phyloP scores from a whole-genome alignment of 2,329 filamentous ascomycete species.

The Conoideocrella luteorostrata region DNA sequence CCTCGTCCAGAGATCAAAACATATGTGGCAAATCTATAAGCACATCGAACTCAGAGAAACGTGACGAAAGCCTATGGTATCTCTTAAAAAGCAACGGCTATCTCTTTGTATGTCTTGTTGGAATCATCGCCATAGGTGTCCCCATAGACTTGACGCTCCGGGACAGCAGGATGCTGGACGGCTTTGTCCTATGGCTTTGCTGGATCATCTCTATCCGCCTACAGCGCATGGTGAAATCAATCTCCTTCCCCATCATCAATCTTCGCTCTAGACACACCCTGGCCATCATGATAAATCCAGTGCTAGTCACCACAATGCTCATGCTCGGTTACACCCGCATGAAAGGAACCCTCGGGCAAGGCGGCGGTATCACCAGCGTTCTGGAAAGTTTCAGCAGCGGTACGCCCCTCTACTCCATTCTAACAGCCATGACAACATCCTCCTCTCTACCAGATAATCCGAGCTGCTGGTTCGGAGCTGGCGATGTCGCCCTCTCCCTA shows the following conservation, averaged over 20 bases:
- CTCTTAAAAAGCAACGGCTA: conserved; percentile 14
- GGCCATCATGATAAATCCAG: conserved; percentile 39
- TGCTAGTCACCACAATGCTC: conserved; percentile 39
- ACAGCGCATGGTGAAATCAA: conserved; percentile 30
- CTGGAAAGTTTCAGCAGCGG: conserved; percentile 27
- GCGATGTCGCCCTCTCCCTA: conserved; percentile 41
- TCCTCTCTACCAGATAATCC: conserved; percentile 11
- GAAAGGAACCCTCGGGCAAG: conserved; percentile 27
- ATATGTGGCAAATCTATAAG: neutral
- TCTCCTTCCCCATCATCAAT: neutral
- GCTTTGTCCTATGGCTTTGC: conserved; percentile 39
- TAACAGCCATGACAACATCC: conserved; percentile 18
- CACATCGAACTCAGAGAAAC: neutral
- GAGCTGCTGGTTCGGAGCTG: conserved; percentile 34
- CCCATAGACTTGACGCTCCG: conserved; percentile 29
- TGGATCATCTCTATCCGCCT: conserved; percentile 39
- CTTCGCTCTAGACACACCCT: conserved; percentile 23
- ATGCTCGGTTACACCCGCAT: conserved; percentile 37
- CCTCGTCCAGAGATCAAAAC: neutral
- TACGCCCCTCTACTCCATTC: conserved; percentile 27
- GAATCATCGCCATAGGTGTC: conserved; percentile 31
- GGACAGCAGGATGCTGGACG: conserved; percentile 37
- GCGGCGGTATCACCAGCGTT: conserved; percentile 22
- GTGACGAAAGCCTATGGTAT: conserved; percentile 5
- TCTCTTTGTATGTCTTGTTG: conserved; percentile 24